These are phyloP conservation scores for Pulicaria dysenterica DNA, from an alignment of 129 eudicot genomes.

Conservation along the genomic window DNA sequence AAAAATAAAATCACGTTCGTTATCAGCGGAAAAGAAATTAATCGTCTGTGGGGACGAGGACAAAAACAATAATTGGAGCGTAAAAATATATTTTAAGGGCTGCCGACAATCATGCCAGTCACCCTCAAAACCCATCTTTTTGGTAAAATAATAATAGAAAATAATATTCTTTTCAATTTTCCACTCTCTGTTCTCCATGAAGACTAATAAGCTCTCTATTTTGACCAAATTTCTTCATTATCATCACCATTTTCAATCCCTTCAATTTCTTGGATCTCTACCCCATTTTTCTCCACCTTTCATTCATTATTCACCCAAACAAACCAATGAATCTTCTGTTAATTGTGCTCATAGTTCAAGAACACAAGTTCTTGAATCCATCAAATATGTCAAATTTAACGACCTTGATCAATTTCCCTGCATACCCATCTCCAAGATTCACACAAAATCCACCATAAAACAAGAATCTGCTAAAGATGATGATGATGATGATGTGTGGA, in stretches of 20 bases:
- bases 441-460: slow-evolving; percentile 17
- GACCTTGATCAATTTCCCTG: slow-evolving; percentile 44
- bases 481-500: slow-evolving; percentile 57
- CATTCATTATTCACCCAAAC: background rate
- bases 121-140: slow-evolving; percentile 7
- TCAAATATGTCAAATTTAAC: slow-evolving; percentile 21
- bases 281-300: slow-evolving; percentile 21
- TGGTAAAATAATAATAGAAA: background rate
- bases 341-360: slow-evolving; percentile 45
- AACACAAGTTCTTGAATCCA: slow-evolving; percentile 26
- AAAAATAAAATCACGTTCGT: too few species aligned
- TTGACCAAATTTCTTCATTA: slow-evolving; percentile 31
- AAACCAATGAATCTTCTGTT: slow-evolving; percentile 31
- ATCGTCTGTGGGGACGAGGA: too few species aligned
- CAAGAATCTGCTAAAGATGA: background rate
- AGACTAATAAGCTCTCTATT: slow-evolving; percentile 18
- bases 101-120: slow-evolving; percentile 27
- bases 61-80: too few species aligned
- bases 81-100: background rate
- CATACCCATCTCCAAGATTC: slow-evolving; percentile 50
- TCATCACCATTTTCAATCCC: slow-evolving; percentile 20
- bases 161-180: background rate
- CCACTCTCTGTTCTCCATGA: slow-evolving; percentile 12
- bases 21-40: too few species aligned
- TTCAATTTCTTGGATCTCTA: slow-evolving; percentile 25